Evolutionary conservation across 768 basidiomycete species (phyloP).

Genomic region (Xerocomellus chrysenteron): DNA sequence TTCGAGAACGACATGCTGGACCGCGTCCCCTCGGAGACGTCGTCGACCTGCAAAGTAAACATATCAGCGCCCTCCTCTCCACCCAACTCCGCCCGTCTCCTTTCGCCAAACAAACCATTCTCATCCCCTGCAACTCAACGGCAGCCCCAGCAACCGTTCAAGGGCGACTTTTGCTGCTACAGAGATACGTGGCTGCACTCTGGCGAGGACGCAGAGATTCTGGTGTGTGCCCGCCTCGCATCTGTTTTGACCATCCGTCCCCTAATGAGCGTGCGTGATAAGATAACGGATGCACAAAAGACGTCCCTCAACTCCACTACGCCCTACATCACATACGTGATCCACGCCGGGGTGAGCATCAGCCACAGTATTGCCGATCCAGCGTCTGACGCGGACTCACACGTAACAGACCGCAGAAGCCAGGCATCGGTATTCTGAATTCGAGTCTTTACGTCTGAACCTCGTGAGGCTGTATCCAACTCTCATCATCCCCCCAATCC

Average conservation of each 20-base stretch:
- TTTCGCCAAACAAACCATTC: slow-evolving; percentile 50
- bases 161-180: slow-evolving; percentile 76
- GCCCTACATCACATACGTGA: slow-evolving; percentile 93
- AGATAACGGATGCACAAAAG: slow-evolving; percentile 97
- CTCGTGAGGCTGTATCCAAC: slow-evolving; percentile 92
- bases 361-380: slow-evolving; percentile 1
- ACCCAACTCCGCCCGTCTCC: slow-evolving; percentile 40
- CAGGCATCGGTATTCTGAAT: slow-evolving; percentile 93
- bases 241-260: neutral
- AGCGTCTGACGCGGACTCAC: slow-evolving; percentile 10
- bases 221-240: slow-evolving; percentile 45
- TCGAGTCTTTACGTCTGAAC: slow-evolving; percentile 85
- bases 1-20: slow-evolving; percentile 50
- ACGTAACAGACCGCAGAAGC: slow-evolving; percentile 68
- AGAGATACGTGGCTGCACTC: slow-evolving; percentile 78
- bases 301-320: slow-evolving; percentile 85
- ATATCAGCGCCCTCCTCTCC: slow-evolving; percentile 59
- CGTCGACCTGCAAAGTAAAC: slow-evolving; percentile 37
- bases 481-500: slow-evolving; percentile 95
- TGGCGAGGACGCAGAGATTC: slow-evolving; percentile 78
- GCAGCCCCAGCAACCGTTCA: slow-evolving; percentile 52
- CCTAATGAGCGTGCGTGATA: slow-evolving; percentile 20
- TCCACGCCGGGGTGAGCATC: slow-evolving; percentile 73
- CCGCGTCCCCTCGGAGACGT: slow-evolving; percentile 35
- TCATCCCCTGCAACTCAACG: slow-evolving; percentile 58